A percentile compares a stretch with the other conserved stretches of the same genome.
Evolutionary conservation across 2,329 filamentous ascomycete species (phyloP).

Genomic region (Pseudocercospora eumusae): DNA sequence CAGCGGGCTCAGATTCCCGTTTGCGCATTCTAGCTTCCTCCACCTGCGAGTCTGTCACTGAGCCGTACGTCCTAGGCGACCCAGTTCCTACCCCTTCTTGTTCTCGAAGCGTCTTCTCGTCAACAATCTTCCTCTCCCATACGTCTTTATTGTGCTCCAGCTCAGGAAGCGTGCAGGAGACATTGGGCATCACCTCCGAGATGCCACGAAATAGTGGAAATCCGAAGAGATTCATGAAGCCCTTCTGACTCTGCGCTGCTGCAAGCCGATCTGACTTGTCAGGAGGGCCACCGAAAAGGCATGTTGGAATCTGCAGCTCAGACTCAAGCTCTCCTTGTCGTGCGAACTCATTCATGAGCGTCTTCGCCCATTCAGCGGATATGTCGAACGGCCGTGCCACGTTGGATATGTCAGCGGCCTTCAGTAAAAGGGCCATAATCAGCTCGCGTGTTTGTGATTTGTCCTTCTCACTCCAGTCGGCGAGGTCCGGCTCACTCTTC

Average conservation of each 20-base stretch:
- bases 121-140: conserved; percentile 69
- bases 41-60: conserved; percentile 36
- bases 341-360: conserved; percentile 93
- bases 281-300: conserved; percentile 74
- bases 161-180: conserved; percentile 82
- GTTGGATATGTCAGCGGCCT: conserved; percentile 98
- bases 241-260: conserved; percentile 82
- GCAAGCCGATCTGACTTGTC: conserved; percentile 82
- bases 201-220: conserved; percentile 88
- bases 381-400: conserved; percentile 83
- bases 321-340: conserved; percentile 89
- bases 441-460: conserved; percentile 75
- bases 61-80: conserved; percentile 34
- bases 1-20: conserved; percentile 35
- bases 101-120: conserved; percentile 58
- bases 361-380: conserved; percentile 85
- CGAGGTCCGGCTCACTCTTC: conserved; percentile 62
- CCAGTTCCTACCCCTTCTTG: conserved; percentile 26
- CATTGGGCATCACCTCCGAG: conserved; percentile 78
- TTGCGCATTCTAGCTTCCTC: conserved; percentile 36
- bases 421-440: conserved; percentile 89
- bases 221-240: conserved; percentile 96
- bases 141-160: conserved; percentile 72
- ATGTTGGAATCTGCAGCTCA: conserved; percentile 83
- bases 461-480: conserved; percentile 75